Evolutionary conservation across 306 rosid genomes (phyloP).

Genomic region (Astragalus glycyphyllos): DNA sequence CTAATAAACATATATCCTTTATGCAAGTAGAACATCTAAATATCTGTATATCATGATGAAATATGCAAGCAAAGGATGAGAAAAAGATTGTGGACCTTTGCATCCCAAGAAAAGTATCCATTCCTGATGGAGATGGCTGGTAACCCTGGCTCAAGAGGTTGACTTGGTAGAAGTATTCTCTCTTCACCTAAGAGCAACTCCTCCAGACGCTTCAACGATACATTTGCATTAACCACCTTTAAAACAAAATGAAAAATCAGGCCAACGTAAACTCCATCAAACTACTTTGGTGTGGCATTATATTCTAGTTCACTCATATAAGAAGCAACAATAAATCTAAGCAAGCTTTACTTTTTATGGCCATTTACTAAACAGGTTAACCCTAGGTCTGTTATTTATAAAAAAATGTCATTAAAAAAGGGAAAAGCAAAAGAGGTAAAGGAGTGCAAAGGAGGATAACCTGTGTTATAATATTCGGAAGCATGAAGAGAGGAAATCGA

Average conservation of each 20-base stretch:
- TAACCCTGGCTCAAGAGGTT: constrained; percentile 73
- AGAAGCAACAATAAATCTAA: constrained; percentile 23
- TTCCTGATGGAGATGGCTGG: constrained; percentile 87
- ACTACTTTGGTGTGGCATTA: constrained; percentile 25
- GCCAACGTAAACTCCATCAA: constrained; percentile 17
- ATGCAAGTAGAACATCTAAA: constrained; percentile 20
- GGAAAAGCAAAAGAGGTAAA: constrained; percentile 7
- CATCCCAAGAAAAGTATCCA: constrained; percentile 92
- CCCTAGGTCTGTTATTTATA: constrained; percentile 1
- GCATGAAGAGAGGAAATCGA: constrained; percentile 97
- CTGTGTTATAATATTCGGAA: constrained; percentile 97
- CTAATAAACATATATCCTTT: constrained; percentile 21
- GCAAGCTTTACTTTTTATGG: background rate
- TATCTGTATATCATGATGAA: constrained; percentile 32
- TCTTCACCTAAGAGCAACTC: constrained; percentile 88
- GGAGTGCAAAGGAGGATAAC: constrained; percentile 46
- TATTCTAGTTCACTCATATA: constrained; percentile 21
- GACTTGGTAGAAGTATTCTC: constrained; percentile 83
- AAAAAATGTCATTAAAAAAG: background rate
- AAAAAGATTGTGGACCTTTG: constrained; percentile 61
- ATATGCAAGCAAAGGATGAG: constrained; percentile 9
- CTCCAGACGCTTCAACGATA: constrained; percentile 87
- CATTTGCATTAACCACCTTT: constrained; percentile 93
- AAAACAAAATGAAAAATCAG: constrained; percentile 43
- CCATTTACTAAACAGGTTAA: constrained; percentile 15